Conservation (phyloP, 1,284 basidiomycete genomes). For the Tylopilus orsonianus region DNA sequence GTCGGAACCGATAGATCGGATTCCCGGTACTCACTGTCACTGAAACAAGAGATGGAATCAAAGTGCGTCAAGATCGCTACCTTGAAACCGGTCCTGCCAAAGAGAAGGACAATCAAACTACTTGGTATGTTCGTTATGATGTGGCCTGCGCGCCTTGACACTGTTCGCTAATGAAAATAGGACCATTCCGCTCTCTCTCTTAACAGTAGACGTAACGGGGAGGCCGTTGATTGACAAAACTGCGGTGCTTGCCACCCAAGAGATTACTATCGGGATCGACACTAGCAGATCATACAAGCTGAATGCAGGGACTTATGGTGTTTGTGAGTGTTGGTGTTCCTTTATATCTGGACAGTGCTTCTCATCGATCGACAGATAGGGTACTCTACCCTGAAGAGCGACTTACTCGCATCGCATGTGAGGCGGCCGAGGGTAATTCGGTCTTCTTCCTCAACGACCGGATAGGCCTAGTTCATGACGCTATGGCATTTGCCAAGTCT, state of each 20-base stretch:
- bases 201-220: slow-evolving; percentile 62
- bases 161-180: slow-evolving; percentile 36
- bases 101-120: slow-evolving; percentile 85
- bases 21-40: slow-evolving; percentile 89
- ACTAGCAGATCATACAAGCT: slow-evolving; percentile 79
- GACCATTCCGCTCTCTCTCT: slow-evolving; percentile 80
- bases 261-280: slow-evolving; percentile 69
- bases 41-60: slow-evolving; percentile 70
- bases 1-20: slow-evolving; percentile 53
- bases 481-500: slow-evolving; percentile 78
- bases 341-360: background rate
- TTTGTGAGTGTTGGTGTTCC: slow-evolving; percentile 58
- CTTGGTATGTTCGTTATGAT: slow-evolving; percentile 64
- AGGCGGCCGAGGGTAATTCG: slow-evolving; percentile 67
- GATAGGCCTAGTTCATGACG: slow-evolving; percentile 83
- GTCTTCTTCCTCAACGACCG: slow-evolving; percentile 83
- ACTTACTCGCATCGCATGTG: slow-evolving; percentile 75
- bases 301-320: slow-evolving; percentile 87
- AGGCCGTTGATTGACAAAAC: slow-evolving; percentile 62
- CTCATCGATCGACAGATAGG: slow-evolving; percentile 58
- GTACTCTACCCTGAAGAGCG: slow-evolving; percentile 86
- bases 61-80: slow-evolving; percentile 90
- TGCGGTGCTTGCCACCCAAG: slow-evolving; percentile 69
- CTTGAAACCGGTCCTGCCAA: slow-evolving; percentile 80
- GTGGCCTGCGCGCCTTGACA: background rate